Evolutionary conservation across 768 basidiomycete genomes (phyloP), one percentile per base, ranked within the genome.

Genomic region (Lepiota brunneoincarnata): DNA sequence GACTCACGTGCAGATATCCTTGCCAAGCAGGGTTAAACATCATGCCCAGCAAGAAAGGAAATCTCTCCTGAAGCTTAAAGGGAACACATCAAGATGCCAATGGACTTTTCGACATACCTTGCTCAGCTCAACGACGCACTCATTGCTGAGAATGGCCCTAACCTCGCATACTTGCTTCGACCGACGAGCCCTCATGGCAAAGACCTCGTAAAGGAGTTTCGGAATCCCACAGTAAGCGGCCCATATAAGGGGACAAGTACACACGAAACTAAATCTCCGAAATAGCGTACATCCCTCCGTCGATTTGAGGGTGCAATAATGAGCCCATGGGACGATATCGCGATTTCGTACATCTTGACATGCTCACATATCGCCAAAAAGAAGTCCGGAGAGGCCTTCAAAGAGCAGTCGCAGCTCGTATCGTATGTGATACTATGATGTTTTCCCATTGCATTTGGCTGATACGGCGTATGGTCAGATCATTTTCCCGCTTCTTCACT

Each of bases 241-340:
- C 9, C 21, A 47, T 14, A 23, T 1, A 12, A 26, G 18, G 38
- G 31, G 23, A 28, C 38, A 2, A 26, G 31, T 23, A 34, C n/a
- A 20, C 21, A 35, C 28, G 20, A 14, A 23, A 17, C 36, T 45
- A 20, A 48, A 24, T 45, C n/a, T 41, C 31, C 39, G 41, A 21
- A 49, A 39, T 61, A 78, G 76, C 71, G 71, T 31, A 62, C 64
- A 20, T 69, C 69, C 14, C 64, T 81, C 49, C 69, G 67, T 37
- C 63, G 60, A 34, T 89, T 86, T 61, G 77, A 84, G 61, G 87
- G 83, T 9, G 78, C 77, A 51, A 80, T 93, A 64, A 76, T 81
- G 51, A 72, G 68, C 43, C 92, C 92, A 5, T 94, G 91, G 90
- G 90, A 91, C 57, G 91, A 93, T 49, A 87, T 94, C 60, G 83